A percentile compares a stretch with the other conserved stretches of the same genome.
These are phyloP conservation scores for Coleophoma eucalyptorum DNA, from an alignment of 2,329 filamentous ascomycete genomes.

Conservation along the genomic window DNA sequence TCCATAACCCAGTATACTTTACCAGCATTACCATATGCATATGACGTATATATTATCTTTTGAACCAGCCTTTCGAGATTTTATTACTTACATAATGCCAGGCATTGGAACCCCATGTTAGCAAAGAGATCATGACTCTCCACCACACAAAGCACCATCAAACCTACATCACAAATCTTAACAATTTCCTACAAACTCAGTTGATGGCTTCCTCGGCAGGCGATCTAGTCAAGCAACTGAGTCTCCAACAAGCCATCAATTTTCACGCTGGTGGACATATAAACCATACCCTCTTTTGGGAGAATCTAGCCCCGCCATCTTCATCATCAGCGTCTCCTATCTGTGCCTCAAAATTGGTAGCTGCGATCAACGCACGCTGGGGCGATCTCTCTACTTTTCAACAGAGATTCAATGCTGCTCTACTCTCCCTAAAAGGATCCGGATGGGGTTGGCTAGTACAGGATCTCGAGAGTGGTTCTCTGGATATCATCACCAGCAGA, in stretches of 20 bases:
- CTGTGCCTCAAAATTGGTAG: conserved; percentile 52
- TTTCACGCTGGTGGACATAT: conserved; percentile 93
- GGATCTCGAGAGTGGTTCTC: conserved; percentile 48
- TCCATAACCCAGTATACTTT: conserved; percentile 46
- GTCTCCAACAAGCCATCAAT: conserved; percentile 68
- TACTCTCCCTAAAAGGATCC: conserved; percentile 74
- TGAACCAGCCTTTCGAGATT: too few species aligned
- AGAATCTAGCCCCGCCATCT: conserved; percentile 65
- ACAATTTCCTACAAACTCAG: conserved; percentile 60
- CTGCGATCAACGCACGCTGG: conserved; percentile 62
- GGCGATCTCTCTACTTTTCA: conserved; percentile 65
- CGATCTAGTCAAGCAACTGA: conserved; percentile 61
- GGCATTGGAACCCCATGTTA: conserved; percentile 73
- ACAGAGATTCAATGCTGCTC: conserved; percentile 57
- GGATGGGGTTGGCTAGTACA: conserved; percentile 87
- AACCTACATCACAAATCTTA: conserved; percentile 74
- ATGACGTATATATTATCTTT: conserved; percentile 50
- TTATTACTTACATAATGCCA: conserved; percentile 23
- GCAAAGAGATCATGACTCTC: conserved; percentile 75
- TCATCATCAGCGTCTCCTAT: conserved; percentile 53
- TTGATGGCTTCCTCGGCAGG: conserved; percentile 48
- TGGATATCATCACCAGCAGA: conserved; percentile 77
- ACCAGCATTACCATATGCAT: conserved; percentile 64
- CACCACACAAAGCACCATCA: conserved; percentile 79
- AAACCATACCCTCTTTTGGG: conserved; percentile 93